phyloP scores from a whole-genome alignment of 768 basidiomycete genomes.

The Kockovaella imperatae region DNA sequence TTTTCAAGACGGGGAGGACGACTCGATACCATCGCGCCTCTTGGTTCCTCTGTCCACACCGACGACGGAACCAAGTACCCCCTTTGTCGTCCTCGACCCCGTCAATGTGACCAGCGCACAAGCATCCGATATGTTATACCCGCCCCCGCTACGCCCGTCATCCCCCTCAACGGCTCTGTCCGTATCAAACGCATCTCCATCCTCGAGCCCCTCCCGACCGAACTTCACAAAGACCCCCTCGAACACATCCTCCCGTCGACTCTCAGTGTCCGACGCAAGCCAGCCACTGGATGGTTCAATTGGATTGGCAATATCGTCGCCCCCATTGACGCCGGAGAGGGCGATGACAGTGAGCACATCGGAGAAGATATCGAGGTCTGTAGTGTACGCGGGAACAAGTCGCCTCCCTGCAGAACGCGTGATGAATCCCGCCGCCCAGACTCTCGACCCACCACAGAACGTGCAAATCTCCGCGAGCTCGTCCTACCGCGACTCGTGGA shows the following conservation, averaged over 20 bases:
- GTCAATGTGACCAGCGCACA: neutral
- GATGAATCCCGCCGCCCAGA: neutral
- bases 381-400: no score
- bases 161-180: neutral
- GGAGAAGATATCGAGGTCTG: no score
- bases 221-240: constrained; percentile 19
- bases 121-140: constrained; percentile 1
- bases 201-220: constrained; percentile 23
- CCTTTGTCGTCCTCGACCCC: constrained; percentile 4
- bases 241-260: constrained; percentile 10
- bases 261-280: neutral
- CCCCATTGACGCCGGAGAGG: neutral
- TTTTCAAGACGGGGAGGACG: constrained; percentile 12
- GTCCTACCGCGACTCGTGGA: no score
- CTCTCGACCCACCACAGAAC: no score
- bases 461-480: no score
- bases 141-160: neutral
- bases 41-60: neutral
- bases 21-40: neutral
- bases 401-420: neutral
- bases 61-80: neutral
- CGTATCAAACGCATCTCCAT: constrained; percentile 3
- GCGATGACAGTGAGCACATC: no score
- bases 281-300: constrained; percentile 1
- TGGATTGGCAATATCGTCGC: constrained; percentile 1